Percentiles rank a stretch among this genome's conserved stretches.
Evolutionary conservation across 2,329 filamentous ascomycete genomes (phyloP).

Genomic region (Xylaria sp.): DNA sequence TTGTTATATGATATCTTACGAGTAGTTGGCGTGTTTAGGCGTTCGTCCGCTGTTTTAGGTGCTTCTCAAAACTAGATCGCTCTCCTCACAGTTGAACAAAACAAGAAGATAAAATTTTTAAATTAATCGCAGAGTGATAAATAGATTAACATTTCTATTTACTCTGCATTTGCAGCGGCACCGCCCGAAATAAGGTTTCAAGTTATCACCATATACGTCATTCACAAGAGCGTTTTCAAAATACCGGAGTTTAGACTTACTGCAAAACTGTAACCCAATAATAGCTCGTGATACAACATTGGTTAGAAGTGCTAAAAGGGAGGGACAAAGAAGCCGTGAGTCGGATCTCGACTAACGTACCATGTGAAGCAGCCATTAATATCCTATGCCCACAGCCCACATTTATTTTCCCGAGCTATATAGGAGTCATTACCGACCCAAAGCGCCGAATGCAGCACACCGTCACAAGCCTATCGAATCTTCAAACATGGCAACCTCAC

Average conservation of each 20-base stretch:
- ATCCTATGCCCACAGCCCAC: not conserved
- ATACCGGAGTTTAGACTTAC: not conserved
- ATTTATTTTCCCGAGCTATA: not conserved
- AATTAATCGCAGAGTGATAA: not conserved
- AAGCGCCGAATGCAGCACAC: not conserved
- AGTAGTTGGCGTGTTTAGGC: not conserved
- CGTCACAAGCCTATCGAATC: not conserved
- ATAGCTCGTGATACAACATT: not conserved
- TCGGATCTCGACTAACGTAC: not conserved
- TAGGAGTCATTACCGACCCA: not conserved
- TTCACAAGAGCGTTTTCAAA: not conserved
- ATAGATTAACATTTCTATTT: not conserved
- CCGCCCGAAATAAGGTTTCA: not conserved
- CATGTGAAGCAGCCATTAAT: constrained; percentile 1
- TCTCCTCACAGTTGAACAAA: not conserved
- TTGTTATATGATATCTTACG: not conserved
- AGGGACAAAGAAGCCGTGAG: constrained; percentile 1
- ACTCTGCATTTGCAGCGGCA: not conserved
- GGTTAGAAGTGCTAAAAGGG: not conserved
- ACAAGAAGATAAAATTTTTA: not conserved
- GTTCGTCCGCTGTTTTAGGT: not conserved
- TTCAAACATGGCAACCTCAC: constrained; percentile 5
- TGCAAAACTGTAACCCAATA: constrained; percentile 2
- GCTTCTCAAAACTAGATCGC: no score
- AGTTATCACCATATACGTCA: not conserved